These are phyloP conservation scores for Paraleonurus japonicus DNA, from an alignment of 257 asterid species.

Conservation along the genomic window DNA sequence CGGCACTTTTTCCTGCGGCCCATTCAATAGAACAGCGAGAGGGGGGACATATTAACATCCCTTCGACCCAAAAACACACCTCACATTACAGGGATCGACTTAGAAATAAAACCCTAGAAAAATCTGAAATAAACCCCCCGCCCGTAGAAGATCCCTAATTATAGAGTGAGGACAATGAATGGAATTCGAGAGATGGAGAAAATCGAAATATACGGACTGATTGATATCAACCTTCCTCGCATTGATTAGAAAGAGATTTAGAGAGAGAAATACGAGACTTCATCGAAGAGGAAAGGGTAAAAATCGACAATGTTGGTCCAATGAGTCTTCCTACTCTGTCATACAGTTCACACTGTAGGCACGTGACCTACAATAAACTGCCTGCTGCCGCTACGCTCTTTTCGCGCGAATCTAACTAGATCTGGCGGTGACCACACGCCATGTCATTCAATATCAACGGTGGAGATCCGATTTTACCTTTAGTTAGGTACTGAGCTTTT, in stretches of 20 bases:
- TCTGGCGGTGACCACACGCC: slow-evolving; percentile 32
- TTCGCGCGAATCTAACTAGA: slow-evolving; percentile 40
- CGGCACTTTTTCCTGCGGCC: slow-evolving; percentile 37
- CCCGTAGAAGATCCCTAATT: slow-evolving; percentile 11
- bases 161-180: background rate
- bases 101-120: slow-evolving; percentile 32
- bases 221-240: slow-evolving; percentile 14
- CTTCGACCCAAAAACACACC: slow-evolving; percentile 13
- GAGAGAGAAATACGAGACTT: slow-evolving; percentile 27
- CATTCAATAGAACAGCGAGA: slow-evolving; percentile 30
- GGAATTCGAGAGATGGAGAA: background rate
- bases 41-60: slow-evolving; percentile 1
- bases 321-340: slow-evolving; percentile 26
- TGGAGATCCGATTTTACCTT: slow-evolving; percentile 22
- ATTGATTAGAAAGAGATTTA: slow-evolving; percentile 25
- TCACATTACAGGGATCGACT: slow-evolving; percentile 11
- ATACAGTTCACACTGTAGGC: slow-evolving; percentile 27
- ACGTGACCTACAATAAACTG: slow-evolving; percentile 36
- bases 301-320: slow-evolving; percentile 16
- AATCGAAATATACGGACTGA: slow-evolving; percentile 9
- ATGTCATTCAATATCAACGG: slow-evolving; percentile 25
- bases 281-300: slow-evolving; percentile 12
- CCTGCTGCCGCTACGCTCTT: slow-evolving; percentile 19
- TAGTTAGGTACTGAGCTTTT: slow-evolving; percentile 18
- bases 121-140: slow-evolving; percentile 23